Evolutionary conservation across 495 filamentous ascomycete genomes (phyloP).

Genomic region (Trichocladium uniseriatum): DNA sequence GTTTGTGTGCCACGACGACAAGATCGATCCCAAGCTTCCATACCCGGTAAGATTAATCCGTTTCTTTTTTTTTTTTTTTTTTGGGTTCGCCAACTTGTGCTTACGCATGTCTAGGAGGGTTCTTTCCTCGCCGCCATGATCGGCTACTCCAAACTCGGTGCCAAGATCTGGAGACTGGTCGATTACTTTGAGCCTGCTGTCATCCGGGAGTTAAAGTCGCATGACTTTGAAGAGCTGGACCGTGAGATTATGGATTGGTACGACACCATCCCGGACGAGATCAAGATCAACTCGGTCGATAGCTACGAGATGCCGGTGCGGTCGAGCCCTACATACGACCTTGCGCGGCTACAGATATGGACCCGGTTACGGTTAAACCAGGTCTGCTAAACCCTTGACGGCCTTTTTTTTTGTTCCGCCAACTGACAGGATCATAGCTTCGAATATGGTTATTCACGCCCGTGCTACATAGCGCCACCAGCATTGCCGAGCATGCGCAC

Average conservation of each 20-base stretch:
- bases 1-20: conserved; percentile 71
- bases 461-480: conserved; percentile 64
- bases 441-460: conserved; percentile 76
- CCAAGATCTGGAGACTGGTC: conserved; percentile 70
- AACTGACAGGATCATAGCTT: conserved; percentile 29
- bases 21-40: conserved; percentile 69
- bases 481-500: conserved; percentile 60
- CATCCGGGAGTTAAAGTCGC: conserved; percentile 42
- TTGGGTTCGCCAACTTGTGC: too few relatives aligned
- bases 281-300: conserved; percentile 18
- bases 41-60: conserved; percentile 52
- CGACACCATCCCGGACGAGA: conserved; percentile 31
- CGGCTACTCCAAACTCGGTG: conserved; percentile 62
- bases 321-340: conserved; percentile 29
- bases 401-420: background rate
- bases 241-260: conserved; percentile 75
- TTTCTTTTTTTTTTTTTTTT: background rate
- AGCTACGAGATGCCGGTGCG: conserved; percentile 14
- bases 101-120: conserved; percentile 44
- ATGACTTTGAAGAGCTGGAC: conserved; percentile 67
- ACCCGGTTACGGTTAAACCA: conserved; percentile 66
- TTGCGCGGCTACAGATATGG: conserved; percentile 51
- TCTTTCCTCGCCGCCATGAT: conserved; percentile 74
- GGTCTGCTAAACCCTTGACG: conserved; percentile 9
- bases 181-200: conserved; percentile 43